Base-by-base conservation (phyloP, 352 stramenopile genomes). In the Phytopythium cucurbitacearum region DNA sequence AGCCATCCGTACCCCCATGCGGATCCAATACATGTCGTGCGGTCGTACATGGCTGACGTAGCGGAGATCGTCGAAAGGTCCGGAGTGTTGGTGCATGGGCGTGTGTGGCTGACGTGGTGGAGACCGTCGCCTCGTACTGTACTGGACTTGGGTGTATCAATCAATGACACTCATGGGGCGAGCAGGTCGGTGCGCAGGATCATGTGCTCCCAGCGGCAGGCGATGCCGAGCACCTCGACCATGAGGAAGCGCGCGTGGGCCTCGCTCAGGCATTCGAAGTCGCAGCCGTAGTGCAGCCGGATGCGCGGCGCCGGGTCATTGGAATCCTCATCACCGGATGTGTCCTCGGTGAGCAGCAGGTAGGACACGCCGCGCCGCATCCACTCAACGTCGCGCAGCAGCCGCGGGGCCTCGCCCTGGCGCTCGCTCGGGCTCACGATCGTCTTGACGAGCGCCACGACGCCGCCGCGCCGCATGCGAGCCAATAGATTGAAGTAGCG, bases 361-460 rank as follows among this genome's bases (percentile, higher is more conserved):
- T 73, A 76, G 28, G 67, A 76, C 33, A 76, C 69, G 37, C 67
- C 67, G 32, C 64, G 67, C 53, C 71, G 71, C 67, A 76, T 76
- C 67, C 67, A 76, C 50, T 76, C 67, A 43, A 76, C 62, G 54
- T 73, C 64, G n/a, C 56, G 57, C 5, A 72, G 49, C 7, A 64
- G 67, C 2, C 61, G 53, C 8, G 44, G 35, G 32, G 42, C 37
- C 12, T 41, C 44, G 15, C 57, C 56, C 13, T 63, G 46, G 15
- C 64, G 60, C 16, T 69, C 64, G 8, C 37, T 64, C 28, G 67
- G 67, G 16, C 60, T 76, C 40, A 76, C 52, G 51, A 76, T 76
- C 7, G 67, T 76, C 57, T 76, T 73, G 40, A 76, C 64, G n/a
- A 76, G 64, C 16, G 67, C 64, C 44, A 71, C 67, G 36, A 76